Base-by-base conservation (phyloP, 2,329 filamentous ascomycete species). In the Allantophomopsis cytisporea region DNA sequence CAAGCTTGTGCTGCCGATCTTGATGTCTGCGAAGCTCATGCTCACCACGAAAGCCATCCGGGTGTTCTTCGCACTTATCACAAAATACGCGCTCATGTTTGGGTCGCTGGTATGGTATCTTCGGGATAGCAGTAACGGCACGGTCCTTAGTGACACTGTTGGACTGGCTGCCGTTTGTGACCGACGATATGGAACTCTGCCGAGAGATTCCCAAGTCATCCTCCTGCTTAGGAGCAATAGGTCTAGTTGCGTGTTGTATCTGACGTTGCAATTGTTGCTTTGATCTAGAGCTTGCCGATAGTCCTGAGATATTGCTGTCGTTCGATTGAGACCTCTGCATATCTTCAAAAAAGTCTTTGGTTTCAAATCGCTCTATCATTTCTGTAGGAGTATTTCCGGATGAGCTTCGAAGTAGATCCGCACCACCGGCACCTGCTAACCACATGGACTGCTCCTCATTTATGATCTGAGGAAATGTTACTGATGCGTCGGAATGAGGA, bases 11-110 rank as follows among this genome's bases (percentile, higher is more conserved):
- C 47, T 84, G 70, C 37, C 77, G 72, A 41, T 73, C 69, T 43
- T 66, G 64, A 55, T 88, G 83, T 41, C 83, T 70, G 40, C 80
- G 69, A 37, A 87, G 67, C 57, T 95, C 88, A 57, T 94, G 88
- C 41, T 93, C 86, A 42, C 88, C 88, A 35, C 88, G 80, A 57
- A 94, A 95, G 5, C 88, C 87, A 44, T 87, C 80, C 2, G 83
- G 83, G 44, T 89, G 79, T 51, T 86, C 83, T 47, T 80, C 77
- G 63, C 88, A 95, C 49, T 81, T 73, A 14, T 68, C 65, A 58
- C 88, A 95, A 54, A 76, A 79, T 37, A 87, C 80, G 48, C 85
- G 83, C 16, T 40, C 50, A 43, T 57, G 55, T 37, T 54, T 54
- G 16, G 55, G 55, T 40, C 55, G 53, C 45, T 54, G 51, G 42